Conservation (phyloP, 2,329 filamentous ascomycete genomes). For the Clathrospora elynae region DNA sequence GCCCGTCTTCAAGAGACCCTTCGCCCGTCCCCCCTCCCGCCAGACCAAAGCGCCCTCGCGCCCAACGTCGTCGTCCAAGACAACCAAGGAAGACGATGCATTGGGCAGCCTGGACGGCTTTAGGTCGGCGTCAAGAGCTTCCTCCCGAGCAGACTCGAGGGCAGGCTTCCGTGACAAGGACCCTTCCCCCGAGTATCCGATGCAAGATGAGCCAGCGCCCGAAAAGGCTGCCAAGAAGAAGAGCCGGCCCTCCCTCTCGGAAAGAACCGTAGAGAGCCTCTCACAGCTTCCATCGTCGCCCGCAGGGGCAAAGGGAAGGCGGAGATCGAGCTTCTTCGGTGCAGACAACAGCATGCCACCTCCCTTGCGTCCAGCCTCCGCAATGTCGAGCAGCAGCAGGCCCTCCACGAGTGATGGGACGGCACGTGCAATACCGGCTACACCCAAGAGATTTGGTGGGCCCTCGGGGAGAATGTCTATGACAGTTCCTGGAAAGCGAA, state of each 20-base stretch:
- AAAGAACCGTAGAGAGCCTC: slow-evolving; percentile 85
- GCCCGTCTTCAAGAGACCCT: slow-evolving; percentile 46
- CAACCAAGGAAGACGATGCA: slow-evolving; percentile 44
- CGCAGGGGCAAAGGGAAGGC: slow-evolving; percentile 59
- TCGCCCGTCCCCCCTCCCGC: slow-evolving; percentile 43
- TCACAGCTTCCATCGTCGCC: slow-evolving; percentile 80
- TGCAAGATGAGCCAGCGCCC: slow-evolving; percentile 23
- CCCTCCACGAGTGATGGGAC: slow-evolving; percentile 53
- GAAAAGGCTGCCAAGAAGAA: slow-evolving; percentile 41
- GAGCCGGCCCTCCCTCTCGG: slow-evolving; percentile 68
- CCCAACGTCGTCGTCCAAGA: slow-evolving; percentile 13
- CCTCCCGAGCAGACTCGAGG: slow-evolving; percentile 47
- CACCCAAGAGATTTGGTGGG: slow-evolving; percentile 33
- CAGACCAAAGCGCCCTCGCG: slow-evolving; percentile 34
- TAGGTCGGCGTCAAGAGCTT: slow-evolving; percentile 49
- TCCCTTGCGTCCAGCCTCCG: slow-evolving; percentile 66
- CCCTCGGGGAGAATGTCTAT: slow-evolving; percentile 35
- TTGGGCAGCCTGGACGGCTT: slow-evolving; percentile 52
- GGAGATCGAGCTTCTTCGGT: slow-evolving; percentile 75
- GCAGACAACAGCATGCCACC: slow-evolving; percentile 65
- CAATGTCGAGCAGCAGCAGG: slow-evolving; percentile 61
- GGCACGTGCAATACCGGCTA: slow-evolving; percentile 34
- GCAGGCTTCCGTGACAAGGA: slow-evolving; percentile 45
- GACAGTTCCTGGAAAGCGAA: slow-evolving; percentile 46
- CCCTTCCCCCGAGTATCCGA: slow-evolving; percentile 23